Base-by-base conservation (phyloP, 768 basidiomycete genomes). In the Russula sp. region DNA sequence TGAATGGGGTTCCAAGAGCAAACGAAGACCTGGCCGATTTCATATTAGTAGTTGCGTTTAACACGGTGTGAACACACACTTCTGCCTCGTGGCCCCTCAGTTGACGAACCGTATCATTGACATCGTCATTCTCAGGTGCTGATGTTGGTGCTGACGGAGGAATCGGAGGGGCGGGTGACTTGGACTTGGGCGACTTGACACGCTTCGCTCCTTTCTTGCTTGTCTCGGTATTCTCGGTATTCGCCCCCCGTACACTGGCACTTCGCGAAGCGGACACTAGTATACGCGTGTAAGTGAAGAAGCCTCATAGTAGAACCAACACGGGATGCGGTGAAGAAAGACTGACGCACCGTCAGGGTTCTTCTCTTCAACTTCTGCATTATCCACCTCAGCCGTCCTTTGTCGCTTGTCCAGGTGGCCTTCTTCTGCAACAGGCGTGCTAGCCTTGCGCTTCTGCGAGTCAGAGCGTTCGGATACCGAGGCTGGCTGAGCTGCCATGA, bases 1-100 rank as follows among this genome's bases (percentile, higher is more conserved):
- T 80, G 76, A 42, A 74, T 77, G 13, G 91, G 89, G 73, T 89
- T 92, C 79, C 88, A 93, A 4, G 86, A 82, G 59, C 88, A 89
- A 6, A 89, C 84, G 59, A 91, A 93, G 7, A 93, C 88, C 89
- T 91, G 40, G 34, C 27, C 11, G 7, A 34, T 42, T 34, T 32
- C 35, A 51, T 22, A 34, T 32, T 59, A 64, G 37, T 22, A 31
- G 34, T 50, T 27, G 53, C 44, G 52, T 52, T 20, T 53, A 49
- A 20, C 14, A 4, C 22, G 4, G 31, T 39, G 52, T 58, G 22
- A 22, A 48, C 22, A 58, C 64, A 49, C 16, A 69, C 65, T 63
- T 70, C 68, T 45, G 44, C 72, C 62, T 80, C 79, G 67, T 91
- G 89, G n/a, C 80, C 83, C 34, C 63, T 67, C 47, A 73, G 47